Conservation (phyloP, 768 basidiomycete genomes). For the Boletus sensibilis region DNA sequence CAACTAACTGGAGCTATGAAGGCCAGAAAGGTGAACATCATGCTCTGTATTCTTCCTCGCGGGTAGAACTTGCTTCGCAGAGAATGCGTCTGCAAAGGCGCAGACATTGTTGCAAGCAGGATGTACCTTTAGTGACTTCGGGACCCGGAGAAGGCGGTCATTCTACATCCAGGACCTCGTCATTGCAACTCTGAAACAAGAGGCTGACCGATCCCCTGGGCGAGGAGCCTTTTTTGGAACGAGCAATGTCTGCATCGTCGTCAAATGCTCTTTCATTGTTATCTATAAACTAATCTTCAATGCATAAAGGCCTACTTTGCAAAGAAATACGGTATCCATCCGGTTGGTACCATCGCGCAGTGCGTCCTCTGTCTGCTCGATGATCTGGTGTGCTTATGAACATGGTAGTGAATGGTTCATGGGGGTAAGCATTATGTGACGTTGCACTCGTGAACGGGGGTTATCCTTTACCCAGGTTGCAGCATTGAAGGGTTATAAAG, state of each 20-base stretch:
- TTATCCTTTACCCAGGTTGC: constrained; percentile 53
- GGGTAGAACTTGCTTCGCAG: constrained; percentile 38
- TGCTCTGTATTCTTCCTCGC: neutral
- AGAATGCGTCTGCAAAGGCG: constrained; percentile 72
- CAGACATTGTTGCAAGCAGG: constrained; percentile 57
- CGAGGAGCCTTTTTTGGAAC: constrained; percentile 64
- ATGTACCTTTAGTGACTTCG: constrained; percentile 82
- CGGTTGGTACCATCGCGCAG: constrained; percentile 87
- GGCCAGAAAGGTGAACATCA: constrained; percentile 65
- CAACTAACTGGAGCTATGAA: constrained; percentile 83
- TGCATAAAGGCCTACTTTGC: constrained; percentile 76
- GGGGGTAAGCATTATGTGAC: constrained; percentile 52
- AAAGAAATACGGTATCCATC: constrained; percentile 59
- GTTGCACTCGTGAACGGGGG: neutral
- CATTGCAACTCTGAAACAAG: constrained; percentile 65
- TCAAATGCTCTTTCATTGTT: neutral
- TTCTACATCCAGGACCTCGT: constrained; percentile 77
- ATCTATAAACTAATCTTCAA: neutral
- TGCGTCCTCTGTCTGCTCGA: constrained; percentile 39
- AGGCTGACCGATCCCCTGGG: constrained; percentile 47
- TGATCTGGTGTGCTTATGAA: constrained; percentile 3
- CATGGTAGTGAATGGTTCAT: constrained; percentile 81
- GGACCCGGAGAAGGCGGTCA: constrained; percentile 77
- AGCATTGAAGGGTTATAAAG: constrained; percentile 79
- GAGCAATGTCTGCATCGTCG: constrained; percentile 66